Evolutionary conservation across 805 yeast species (phyloP), one percentile per base, ranked within the genome.

Genomic region (Lipomyces sp.): DNA sequence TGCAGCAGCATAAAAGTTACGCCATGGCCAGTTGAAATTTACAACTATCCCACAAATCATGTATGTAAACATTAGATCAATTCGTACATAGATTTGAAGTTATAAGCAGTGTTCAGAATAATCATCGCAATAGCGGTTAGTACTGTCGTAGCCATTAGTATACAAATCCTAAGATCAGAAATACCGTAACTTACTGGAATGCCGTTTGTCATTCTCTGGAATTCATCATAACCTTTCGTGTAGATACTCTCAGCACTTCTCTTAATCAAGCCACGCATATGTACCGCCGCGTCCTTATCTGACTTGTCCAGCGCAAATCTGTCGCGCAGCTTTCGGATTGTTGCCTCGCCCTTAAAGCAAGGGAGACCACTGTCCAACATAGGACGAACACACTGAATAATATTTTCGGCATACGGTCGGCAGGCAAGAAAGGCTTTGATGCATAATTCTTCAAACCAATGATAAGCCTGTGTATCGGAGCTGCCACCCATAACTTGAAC

Each of bases 201-300:
- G 65, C 99, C 99, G 74, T 95, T 95, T 48, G 99, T 95, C 71
- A 95, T 77, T 74, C 96, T 83, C 79, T 95, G 99, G 86, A 95
- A 95, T 80, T 93, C 98, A 76, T 95, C 99, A 78, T 95, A 95
- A 29, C 97, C 98, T 75, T 88, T 90, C 45, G 99, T 95, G 75
- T 89, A 92, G 73, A 86, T 80, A 78, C 96, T 90, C 77, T 94
- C 98, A 77, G 87, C 89, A 65, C 96, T 87, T 80, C 88, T 90
- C 70, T 82, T 83, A 69, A 95, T 88, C 79, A 95, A 83, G 1
- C 86, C 84, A 69, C 90, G 84, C 87, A 95, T 89, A 72, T 83
- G 85, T 45, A 81, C 74, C 8, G 96, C 92, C 6, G 98, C 98
- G 58, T 94, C 97, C 64, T 86, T 87, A 62, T 94, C 98, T 37